Evolutionary conservation across 2,329 filamentous ascomycete species (phyloP).

Genomic region (Pseudogymnoascus pannorum): DNA sequence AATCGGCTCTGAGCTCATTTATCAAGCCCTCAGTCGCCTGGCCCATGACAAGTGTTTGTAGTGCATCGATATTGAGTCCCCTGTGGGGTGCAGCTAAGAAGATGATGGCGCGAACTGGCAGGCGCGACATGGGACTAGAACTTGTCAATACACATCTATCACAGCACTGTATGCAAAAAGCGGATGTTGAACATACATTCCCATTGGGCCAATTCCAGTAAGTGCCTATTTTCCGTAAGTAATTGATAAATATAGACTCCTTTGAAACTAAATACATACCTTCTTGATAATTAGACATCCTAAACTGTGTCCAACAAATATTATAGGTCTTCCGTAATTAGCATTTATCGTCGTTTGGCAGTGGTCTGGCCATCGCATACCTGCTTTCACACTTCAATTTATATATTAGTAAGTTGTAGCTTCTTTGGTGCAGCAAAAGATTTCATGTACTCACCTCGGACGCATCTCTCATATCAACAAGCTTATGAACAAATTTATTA

Average conservation of each 20-base stretch:
- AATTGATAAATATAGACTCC: neutral
- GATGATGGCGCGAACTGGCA: conserved; percentile 16
- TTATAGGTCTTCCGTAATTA: neutral
- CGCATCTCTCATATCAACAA: conserved; percentile 7
- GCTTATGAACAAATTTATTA: conserved; percentile 2
- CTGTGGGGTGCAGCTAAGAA: conserved; percentile 23
- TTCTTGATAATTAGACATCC: conserved; percentile 3
- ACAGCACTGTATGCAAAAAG: neutral
- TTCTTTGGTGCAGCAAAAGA: neutral
- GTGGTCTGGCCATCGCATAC: neutral
- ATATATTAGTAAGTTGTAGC: neutral
- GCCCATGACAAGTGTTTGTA: conserved; percentile 19
- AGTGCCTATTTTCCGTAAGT: neutral
- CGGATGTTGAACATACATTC: neutral
- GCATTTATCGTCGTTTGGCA: neutral
- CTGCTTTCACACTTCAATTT: neutral
- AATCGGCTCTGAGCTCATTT: conserved; percentile 18
- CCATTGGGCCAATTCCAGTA: neutral
- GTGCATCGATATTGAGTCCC: conserved; percentile 19
- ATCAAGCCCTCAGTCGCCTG: conserved; percentile 17
- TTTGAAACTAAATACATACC: neutral
- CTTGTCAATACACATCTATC: neutral
- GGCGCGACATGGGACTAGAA: neutral
- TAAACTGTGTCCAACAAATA: neutral
- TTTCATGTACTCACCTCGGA: neutral